phyloP scores from a whole-genome alignment of 1,284 basidiomycete genomes.

The Malassezia equina region DNA sequence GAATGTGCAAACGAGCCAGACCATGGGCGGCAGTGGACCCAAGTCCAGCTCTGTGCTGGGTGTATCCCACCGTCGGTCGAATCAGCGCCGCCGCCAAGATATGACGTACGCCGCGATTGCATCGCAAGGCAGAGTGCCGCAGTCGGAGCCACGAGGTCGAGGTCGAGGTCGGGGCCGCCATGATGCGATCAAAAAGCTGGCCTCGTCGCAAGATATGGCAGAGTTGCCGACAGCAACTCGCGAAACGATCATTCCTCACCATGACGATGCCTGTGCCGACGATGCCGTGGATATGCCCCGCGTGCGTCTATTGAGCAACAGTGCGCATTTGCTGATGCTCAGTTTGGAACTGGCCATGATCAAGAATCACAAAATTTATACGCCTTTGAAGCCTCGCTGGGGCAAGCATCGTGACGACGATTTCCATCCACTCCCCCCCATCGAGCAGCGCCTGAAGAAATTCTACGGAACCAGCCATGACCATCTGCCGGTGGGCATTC shows the following conservation, averaged over 20 bases:
- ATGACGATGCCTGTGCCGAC: background rate
- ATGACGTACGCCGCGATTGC: slow-evolving; percentile 3
- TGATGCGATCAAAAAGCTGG: slow-evolving; percentile 27
- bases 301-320: slow-evolving; percentile 35
- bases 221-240: background rate
- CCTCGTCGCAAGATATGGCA: slow-evolving; percentile 10
- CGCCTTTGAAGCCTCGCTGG: slow-evolving; percentile 42
- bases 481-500: background rate
- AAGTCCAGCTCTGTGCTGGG: background rate
- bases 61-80: background rate
- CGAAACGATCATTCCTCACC: background rate
- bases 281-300: slow-evolving; percentile 13
- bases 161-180: slow-evolving; percentile 19
- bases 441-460: background rate
- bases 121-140: background rate
- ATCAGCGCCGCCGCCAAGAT: background rate
- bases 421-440: slow-evolving; percentile 16
- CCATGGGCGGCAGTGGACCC: slow-evolving; percentile 18
- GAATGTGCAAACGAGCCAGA: slow-evolving; percentile 25
- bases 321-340: slow-evolving; percentile 43
- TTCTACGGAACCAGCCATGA: background rate
- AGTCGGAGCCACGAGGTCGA: background rate
- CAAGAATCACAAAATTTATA: slow-evolving; percentile 41
- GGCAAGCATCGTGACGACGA: slow-evolving; percentile 36
- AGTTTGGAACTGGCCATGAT: slow-evolving; percentile 46